A percentile compares a stretch with the other conserved stretches of the same genome.
These are phyloP conservation scores for Aspergillus sclerotioniger DNA, from an alignment of 495 filamentous ascomycete species.

Conservation along the genomic window DNA sequence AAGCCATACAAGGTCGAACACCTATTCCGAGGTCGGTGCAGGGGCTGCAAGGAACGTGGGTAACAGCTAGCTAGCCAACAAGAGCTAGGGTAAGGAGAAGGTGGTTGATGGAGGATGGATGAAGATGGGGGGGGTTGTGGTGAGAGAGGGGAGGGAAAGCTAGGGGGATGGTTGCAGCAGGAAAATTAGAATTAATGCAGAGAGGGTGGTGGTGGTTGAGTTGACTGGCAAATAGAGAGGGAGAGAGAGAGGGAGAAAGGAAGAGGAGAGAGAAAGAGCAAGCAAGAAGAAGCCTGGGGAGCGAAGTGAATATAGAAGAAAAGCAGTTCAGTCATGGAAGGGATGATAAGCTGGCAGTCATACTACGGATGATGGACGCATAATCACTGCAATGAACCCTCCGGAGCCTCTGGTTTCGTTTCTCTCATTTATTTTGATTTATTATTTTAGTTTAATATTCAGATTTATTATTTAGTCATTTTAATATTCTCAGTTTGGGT, in stretches of 20 bases:
- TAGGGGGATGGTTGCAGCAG: constrained; percentile 25
- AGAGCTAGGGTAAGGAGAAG: not conserved
- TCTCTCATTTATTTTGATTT: not conserved
- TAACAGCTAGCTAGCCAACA: not conserved
- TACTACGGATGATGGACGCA: not conserved
- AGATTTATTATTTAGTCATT: not conserved
- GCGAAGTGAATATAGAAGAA: constrained; percentile 2
- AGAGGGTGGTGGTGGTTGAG: too few relatives aligned
- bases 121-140: not conserved
- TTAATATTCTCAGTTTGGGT: not conserved
- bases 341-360: constrained; percentile 1
- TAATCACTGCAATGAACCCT: not conserved
- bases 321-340: not conserved
- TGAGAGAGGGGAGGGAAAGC: constrained; percentile 3
- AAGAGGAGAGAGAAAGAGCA: constrained; percentile 8
- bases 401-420: not conserved
- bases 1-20: constrained; percentile 13
- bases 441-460: not conserved
- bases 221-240: not conserved
- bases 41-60: not conserved
- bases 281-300: not conserved
- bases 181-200: not conserved
- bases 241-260: constrained; percentile 25
- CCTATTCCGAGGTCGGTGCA: constrained; percentile 5
- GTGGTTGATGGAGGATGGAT: not conserved